These are phyloP conservation scores for Truncatella angustata DNA, from an alignment of 2,329 filamentous ascomycete species.

Conservation along the genomic window DNA sequence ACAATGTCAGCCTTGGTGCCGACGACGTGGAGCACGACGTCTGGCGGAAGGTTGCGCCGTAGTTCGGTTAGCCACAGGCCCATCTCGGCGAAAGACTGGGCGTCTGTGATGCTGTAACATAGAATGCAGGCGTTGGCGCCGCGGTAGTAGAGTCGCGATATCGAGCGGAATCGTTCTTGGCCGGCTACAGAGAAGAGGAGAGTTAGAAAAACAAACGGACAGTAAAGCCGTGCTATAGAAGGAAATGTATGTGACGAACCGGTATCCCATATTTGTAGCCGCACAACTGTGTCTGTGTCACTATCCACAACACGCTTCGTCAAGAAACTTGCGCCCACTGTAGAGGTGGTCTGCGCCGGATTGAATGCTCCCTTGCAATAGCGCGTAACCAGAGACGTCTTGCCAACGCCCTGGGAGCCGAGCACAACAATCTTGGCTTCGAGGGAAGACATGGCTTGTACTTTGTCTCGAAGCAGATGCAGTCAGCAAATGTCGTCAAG, in stretches of 20 bases:
- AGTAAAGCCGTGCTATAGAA: not conserved
- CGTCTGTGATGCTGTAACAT: slow-evolving; percentile 91
- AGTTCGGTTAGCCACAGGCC: slow-evolving; percentile 86
- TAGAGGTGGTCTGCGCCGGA: slow-evolving; percentile 62
- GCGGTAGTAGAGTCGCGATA: slow-evolving; percentile 93
- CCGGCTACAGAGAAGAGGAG: slow-evolving; percentile 53
- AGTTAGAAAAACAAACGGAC: slow-evolving; percentile 13
- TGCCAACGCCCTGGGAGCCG: slow-evolving; percentile 76
- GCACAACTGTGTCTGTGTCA: slow-evolving; percentile 80
- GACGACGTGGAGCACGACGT: slow-evolving; percentile 89
- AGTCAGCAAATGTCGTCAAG: not conserved
- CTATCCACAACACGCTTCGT: slow-evolving; percentile 79
- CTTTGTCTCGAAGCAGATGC: not conserved
- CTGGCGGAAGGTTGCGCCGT: slow-evolving; percentile 71
- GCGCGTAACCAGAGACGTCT: slow-evolving; percentile 74
- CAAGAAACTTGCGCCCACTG: slow-evolving; percentile 78
- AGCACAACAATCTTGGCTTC: slow-evolving; percentile 82
- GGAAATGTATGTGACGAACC: slow-evolving; percentile 38
- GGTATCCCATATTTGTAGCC: slow-evolving; percentile 96
- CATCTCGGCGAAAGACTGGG: slow-evolving; percentile 86
- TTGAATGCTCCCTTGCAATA: slow-evolving; percentile 73
- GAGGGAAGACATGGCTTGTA: slow-evolving; percentile 53
- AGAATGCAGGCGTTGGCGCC: slow-evolving; percentile 91
- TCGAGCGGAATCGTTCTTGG: slow-evolving; percentile 92
- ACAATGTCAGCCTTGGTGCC: slow-evolving; percentile 93